phyloP scores from a whole-genome alignment of 2,329 filamentous ascomycete genomes.

The Alternaria gansuensis region DNA sequence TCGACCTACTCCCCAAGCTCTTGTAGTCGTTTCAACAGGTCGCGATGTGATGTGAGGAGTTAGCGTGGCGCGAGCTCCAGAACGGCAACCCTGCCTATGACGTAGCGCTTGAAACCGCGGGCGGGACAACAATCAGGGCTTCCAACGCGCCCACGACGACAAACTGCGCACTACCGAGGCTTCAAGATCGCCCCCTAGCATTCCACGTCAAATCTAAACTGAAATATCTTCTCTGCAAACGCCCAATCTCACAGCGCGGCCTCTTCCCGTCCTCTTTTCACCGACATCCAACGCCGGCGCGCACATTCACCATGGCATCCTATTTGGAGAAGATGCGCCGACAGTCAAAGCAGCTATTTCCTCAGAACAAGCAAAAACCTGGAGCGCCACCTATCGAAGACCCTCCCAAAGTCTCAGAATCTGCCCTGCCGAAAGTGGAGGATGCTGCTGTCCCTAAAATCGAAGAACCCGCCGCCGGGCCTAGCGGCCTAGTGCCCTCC shows the following conservation, averaged over 20 bases:
- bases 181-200: constrained; percentile 22
- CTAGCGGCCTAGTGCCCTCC: constrained; percentile 35
- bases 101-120: constrained; percentile 33
- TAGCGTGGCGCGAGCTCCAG: constrained; percentile 23
- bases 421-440: constrained; percentile 18
- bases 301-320: constrained; percentile 34
- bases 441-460: constrained; percentile 22
- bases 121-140: constrained; percentile 34
- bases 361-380: constrained; percentile 25
- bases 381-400: constrained; percentile 24
- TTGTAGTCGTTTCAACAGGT: not conserved
- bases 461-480: constrained; percentile 28
- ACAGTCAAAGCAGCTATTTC: constrained; percentile 43
- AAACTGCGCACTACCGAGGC: constrained; percentile 33
- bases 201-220: constrained; percentile 13
- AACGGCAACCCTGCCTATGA: constrained; percentile 40
- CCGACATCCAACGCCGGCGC: constrained; percentile 6
- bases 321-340: constrained; percentile 49
- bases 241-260: not conserved
- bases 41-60: not conserved
- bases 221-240: not conserved
- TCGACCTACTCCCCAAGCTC: not conserved
- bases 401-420: constrained; percentile 23
- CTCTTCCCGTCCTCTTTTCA: not conserved
- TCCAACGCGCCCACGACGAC: constrained; percentile 34